phyloP scores from a whole-genome alignment of 805 yeast species.

The Nakazawaea wyomingensis region DNA sequence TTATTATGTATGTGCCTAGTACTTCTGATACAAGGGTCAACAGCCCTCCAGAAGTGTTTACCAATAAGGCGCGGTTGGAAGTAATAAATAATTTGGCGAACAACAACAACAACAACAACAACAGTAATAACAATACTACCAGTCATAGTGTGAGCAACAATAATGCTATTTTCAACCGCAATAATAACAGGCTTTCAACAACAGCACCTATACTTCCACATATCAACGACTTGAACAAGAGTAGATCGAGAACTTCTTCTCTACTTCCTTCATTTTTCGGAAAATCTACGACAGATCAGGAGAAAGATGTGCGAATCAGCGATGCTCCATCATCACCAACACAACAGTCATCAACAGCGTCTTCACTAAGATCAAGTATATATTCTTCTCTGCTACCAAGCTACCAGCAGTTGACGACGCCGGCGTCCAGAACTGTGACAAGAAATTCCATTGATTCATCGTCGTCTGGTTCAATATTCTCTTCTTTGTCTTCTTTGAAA shows the following conservation, averaged over 20 bases:
- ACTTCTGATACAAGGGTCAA: constrained; percentile 7
- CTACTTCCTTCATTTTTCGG: constrained; percentile 5
- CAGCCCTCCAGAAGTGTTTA: constrained; percentile 19
- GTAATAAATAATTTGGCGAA: constrained; percentile 18
- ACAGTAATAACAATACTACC: too few relatives aligned
- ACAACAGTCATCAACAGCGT: neutral
- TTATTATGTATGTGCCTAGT: constrained; percentile 10
- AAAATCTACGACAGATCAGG: constrained; percentile 4
- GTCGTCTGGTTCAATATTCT: constrained; percentile 6
- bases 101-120: neutral
- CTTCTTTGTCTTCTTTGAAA: constrained; percentile 3
- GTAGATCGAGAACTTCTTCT: constrained; percentile 2
- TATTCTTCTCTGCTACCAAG: constrained; percentile 11
- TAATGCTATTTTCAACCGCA: neutral
- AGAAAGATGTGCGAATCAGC: constrained; percentile 6
- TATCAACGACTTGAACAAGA: neutral
- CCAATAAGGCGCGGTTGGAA: constrained; percentile 20
- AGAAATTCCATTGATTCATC: constrained; percentile 7
- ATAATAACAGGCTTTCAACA: neutral
- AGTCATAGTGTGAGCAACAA: too few relatives aligned
- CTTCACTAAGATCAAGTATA: constrained; percentile 9
- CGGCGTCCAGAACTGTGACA: constrained; percentile 6
- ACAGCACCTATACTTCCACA: neutral
- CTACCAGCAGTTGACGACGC: constrained; percentile 7
- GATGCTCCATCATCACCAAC: constrained; percentile 7